Percentiles rank a stretch among this genome's conserved stretches.
These are phyloP conservation scores for Leishmania amazonensis DNA, from an alignment of 208 protist genomes.

Conservation along the genomic window DNA sequence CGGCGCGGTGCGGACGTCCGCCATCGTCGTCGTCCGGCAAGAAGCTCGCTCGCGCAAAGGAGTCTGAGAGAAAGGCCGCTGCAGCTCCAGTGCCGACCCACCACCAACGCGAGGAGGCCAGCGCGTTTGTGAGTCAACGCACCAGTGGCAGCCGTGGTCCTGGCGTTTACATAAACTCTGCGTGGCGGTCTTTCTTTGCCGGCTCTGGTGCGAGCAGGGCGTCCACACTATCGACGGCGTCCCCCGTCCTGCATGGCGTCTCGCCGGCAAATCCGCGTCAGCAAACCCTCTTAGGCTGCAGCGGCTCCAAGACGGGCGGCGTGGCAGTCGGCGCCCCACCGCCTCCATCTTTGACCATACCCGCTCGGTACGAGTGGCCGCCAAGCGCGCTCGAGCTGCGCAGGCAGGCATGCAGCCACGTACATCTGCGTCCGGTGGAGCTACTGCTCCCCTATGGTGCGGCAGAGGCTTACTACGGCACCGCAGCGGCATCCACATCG, in stretches of 20 bases:
- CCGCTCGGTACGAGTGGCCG: conserved; percentile 27
- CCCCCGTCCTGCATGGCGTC: neutral
- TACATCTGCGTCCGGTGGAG: conserved; percentile 25
- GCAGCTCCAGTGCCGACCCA: neutral
- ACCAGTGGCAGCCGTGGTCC: neutral
- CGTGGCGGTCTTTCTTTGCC: conserved; percentile 29
- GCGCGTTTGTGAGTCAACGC: neutral
- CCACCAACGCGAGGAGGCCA: neutral
- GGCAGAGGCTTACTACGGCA: conserved; percentile 27
- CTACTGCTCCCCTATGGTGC: conserved; percentile 41
- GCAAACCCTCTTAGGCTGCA: conserved; percentile 16
- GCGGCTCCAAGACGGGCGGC: neutral
- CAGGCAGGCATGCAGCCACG: neutral
- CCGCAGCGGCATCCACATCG: conserved; percentile 10
- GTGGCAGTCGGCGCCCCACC: neutral
- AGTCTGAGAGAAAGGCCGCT: neutral
- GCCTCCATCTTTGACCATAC: conserved; percentile 1
- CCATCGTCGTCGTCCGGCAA: neutral
- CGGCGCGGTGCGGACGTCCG: neutral
- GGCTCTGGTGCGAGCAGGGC: neutral
- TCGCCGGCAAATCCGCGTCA: neutral
- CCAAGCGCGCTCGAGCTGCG: conserved; percentile 19
- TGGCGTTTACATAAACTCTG: conserved; percentile 4
- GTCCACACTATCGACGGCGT: neutral
- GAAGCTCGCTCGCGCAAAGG: neutral